Percentiles rank a stretch among this genome's conserved stretches.
Evolutionary conservation across 352 stramenopile species (phyloP).

Genomic region (Hyaloperonospora arabidopsidis): DNA sequence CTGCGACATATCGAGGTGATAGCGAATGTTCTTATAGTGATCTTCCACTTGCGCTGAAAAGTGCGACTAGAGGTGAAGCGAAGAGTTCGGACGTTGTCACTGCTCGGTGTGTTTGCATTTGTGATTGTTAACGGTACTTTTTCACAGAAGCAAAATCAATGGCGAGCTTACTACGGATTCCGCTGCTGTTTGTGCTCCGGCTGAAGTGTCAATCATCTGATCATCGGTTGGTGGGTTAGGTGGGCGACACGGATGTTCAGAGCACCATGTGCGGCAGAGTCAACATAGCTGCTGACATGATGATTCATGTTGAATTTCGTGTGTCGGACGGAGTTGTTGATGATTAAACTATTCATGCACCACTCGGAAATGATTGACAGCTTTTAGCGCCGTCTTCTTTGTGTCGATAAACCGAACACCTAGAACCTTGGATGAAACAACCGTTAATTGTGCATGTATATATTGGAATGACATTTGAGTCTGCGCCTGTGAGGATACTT

Average conservation of each 20-base stretch:
- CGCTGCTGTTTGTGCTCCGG: conserved; percentile 24
- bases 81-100: conserved; percentile 13
- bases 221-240: conserved; percentile 16
- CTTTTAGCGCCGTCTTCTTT: conserved; percentile 22
- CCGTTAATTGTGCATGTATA: not conserved
- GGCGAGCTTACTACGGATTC: conserved; percentile 86
- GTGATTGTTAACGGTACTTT: conserved; percentile 86
- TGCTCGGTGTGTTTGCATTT: conserved; percentile 38
- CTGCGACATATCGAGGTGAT: conserved; percentile 29
- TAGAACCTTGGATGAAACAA: conserved; percentile 64
- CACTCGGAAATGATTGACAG: conserved; percentile 55
- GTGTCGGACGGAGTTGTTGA: conserved; percentile 36
- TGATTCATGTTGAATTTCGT: conserved; percentile 2
- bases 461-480: not conserved
- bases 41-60: conserved; percentile 66
- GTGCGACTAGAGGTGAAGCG: conserved; percentile 37
- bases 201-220: conserved; percentile 10
- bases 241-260: not conserved
- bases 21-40: conserved; percentile 20
- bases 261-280: conserved; percentile 38
- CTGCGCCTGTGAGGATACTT: conserved; percentile 1
- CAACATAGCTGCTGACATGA: conserved; percentile 84
- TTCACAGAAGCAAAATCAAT: conserved; percentile 77
- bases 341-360: conserved; percentile 86
- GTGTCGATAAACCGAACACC: conserved; percentile 68